Conservation (phyloP, 148 eudicot species). For the Fagopyrum tataricum region DNA sequence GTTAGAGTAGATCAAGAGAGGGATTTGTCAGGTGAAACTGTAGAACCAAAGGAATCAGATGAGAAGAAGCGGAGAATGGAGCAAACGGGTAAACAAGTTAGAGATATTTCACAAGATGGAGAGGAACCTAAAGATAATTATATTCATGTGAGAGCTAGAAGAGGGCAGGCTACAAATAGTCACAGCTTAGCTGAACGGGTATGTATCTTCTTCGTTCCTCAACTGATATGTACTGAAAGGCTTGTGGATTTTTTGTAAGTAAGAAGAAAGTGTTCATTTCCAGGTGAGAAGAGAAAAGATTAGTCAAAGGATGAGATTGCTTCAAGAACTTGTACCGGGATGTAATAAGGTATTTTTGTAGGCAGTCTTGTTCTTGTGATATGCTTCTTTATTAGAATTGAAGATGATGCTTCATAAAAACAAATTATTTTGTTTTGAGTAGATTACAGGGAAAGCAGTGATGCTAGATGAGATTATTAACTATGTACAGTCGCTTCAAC, state of each 20-base stretch:
- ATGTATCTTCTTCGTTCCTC: constrained; percentile 11
- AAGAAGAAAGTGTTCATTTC: not conserved
- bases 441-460: constrained; percentile 95
- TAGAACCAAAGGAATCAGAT: constrained; percentile 46
- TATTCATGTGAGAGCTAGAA: constrained; percentile 88
- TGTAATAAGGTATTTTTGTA: constrained; percentile 65
- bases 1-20: constrained; percentile 37
- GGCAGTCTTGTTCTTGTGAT: constrained; percentile 2
- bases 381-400: not conserved
- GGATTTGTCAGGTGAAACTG: constrained; percentile 40
- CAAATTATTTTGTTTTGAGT: not conserved
- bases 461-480: constrained; percentile 96
- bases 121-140: constrained; percentile 62
- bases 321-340: constrained; percentile 96
- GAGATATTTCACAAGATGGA: constrained; percentile 43
- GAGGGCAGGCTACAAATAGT: constrained; percentile 97
- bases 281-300: constrained; percentile 92
- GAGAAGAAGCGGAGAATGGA: constrained; percentile 50
- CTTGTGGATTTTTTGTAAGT: constrained; percentile 20
- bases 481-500: constrained; percentile 90
- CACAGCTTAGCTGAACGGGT: constrained; percentile 99
- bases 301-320: constrained; percentile 90
- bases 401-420: not conserved
- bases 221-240: constrained; percentile 55
- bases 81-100: constrained; percentile 54